Conservation (phyloP, 768 basidiomycete genomes). For the Lactarius tabidus region DNA sequence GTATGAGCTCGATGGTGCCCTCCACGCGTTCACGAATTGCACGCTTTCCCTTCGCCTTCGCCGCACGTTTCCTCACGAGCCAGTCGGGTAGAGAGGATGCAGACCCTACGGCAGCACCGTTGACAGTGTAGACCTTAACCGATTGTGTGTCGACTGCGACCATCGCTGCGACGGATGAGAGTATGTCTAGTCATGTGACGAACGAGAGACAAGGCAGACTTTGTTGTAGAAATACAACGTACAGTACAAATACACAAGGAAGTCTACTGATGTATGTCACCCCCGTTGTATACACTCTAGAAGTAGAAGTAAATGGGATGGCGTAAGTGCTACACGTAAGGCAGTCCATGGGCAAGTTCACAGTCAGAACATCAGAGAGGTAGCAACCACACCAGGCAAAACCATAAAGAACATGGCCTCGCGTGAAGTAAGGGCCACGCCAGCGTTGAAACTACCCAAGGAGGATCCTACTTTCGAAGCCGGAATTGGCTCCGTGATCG, state of each 20-base stretch:
- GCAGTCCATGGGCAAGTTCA: not conserved
- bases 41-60: conserved; percentile 59
- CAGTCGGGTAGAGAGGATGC: conserved; percentile 93
- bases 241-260: not conserved
- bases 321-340: not conserved
- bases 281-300: not conserved
- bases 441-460: conserved; percentile 4
- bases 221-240: not conserved
- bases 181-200: not conserved
- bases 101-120: conserved; percentile 82
- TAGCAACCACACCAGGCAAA: conserved; percentile 1
- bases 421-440: conserved; percentile 6
- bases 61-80: conserved; percentile 71
- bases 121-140: conserved; percentile 93
- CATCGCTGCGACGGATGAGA: conserved; percentile 1
- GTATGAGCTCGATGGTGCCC: conserved; percentile 85
- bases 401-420: not conserved
- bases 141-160: conserved; percentile 35
- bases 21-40: conserved; percentile 69
- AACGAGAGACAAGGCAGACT: not conserved
- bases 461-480: not conserved
- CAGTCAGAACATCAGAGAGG: conserved; percentile 1
- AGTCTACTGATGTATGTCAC: not conserved
- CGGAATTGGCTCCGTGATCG: not conserved
- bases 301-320: not conserved